Conservation (phyloP, 148 eudicot genomes). For the Diospyros lotus region DNA sequence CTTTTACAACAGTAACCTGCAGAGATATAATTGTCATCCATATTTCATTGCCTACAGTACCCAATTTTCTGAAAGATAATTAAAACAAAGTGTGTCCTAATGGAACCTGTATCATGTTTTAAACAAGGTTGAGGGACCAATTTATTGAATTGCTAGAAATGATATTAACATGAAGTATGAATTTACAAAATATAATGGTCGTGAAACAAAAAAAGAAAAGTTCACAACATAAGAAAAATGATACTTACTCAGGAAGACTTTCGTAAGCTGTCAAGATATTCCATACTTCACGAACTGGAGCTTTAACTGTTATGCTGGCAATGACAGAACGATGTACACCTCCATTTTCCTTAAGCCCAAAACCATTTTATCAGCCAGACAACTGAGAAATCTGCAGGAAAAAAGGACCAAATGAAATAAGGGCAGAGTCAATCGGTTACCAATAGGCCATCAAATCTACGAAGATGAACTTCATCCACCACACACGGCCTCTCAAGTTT, state of each 20-base stretch:
- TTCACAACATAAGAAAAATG: background rate
- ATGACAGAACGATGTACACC: slow-evolving; percentile 94
- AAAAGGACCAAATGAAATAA: slow-evolving; percentile 17
- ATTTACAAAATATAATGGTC: too few relatives aligned
- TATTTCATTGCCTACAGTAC: too few relatives aligned
- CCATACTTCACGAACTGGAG: slow-evolving; percentile 96
- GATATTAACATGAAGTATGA: too few relatives aligned
- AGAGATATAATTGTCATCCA: too few relatives aligned
- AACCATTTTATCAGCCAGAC: slow-evolving; percentile 25
- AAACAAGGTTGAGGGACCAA: too few relatives aligned
- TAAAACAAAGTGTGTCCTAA: too few relatives aligned
- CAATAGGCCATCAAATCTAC: slow-evolving; percentile 96
- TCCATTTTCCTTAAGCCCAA: slow-evolving; percentile 81
- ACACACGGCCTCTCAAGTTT: slow-evolving; percentile 64
- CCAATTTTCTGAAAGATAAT: too few relatives aligned
- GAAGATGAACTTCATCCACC: slow-evolving; percentile 97
- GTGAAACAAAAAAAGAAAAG: background rate
- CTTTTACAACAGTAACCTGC: too few relatives aligned
- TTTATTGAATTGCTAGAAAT: too few relatives aligned
- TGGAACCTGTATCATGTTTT: too few relatives aligned
- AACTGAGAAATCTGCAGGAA: slow-evolving; percentile 16
- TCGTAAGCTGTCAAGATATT: slow-evolving; percentile 85
- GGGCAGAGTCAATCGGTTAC: slow-evolving; percentile 36
- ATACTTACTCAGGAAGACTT: slow-evolving; percentile 90
- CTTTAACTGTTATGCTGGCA: slow-evolving; percentile 96